These are phyloP conservation scores for Ascobolus immersus DNA, from an alignment of 495 filamentous ascomycete genomes.

Conservation along the genomic window DNA sequence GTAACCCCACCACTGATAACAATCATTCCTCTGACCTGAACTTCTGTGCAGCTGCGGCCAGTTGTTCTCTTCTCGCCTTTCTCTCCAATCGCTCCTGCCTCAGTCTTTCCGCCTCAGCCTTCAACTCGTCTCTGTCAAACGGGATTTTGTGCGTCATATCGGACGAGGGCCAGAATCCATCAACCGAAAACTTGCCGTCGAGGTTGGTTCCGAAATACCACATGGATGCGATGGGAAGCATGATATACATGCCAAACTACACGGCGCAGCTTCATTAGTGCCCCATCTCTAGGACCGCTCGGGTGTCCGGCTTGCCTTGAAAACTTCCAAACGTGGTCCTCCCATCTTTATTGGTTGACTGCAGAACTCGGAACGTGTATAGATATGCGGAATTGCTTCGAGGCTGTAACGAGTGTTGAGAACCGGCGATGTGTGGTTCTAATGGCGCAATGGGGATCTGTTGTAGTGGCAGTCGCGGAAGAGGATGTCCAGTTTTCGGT, in stretches of 20 bases:
- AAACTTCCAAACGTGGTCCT: background rate
- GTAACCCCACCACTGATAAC: constrained; percentile 1
- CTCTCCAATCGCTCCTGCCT: constrained; percentile 31
- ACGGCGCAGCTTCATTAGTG: background rate
- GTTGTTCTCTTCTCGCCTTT: constrained; percentile 23
- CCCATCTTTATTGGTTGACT: background rate
- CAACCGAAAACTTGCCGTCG: constrained; percentile 63
- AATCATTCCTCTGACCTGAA: background rate
- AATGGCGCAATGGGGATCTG: too few relatives aligned
- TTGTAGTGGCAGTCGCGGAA: too few relatives aligned
- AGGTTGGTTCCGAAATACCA: constrained; percentile 99
- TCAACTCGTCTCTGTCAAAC: constrained; percentile 66
- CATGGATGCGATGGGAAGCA: constrained; percentile 97
- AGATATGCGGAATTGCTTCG: too few relatives aligned
- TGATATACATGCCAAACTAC: constrained; percentile 91
- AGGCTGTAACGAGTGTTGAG: too few relatives aligned
- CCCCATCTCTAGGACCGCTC: background rate
- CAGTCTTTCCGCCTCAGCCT: constrained; percentile 48
- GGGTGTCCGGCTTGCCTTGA: constrained; percentile 1
- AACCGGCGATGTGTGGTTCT: too few relatives aligned
- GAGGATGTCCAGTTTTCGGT: too few relatives aligned
- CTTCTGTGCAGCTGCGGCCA: constrained; percentile 6
- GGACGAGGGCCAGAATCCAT: constrained; percentile 78
- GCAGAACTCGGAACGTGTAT: too few relatives aligned
- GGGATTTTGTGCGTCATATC: constrained; percentile 75